Evolutionary conservation across 768 basidiomycete species (phyloP).

Genomic region (Lactarius hengduanensis): DNA sequence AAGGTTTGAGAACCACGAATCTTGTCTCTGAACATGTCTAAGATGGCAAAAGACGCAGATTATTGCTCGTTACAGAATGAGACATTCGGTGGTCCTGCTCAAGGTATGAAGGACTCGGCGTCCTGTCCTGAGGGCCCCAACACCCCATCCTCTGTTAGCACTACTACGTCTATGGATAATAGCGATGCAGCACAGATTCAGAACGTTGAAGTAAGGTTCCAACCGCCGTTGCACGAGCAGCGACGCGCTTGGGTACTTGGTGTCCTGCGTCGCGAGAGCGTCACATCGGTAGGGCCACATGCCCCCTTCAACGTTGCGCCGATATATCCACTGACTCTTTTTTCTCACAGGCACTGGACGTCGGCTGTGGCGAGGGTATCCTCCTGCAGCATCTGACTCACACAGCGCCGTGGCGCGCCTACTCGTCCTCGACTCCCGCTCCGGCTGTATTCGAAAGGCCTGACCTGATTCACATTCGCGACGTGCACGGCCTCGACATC

Average conservation of each 20-base stretch:
- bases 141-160: not conserved
- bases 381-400: constrained; percentile 68
- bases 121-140: not conserved
- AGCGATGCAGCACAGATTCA: not conserved
- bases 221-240: constrained; percentile 66
- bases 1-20: not conserved
- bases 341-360: constrained; percentile 61
- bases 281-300: constrained; percentile 44
- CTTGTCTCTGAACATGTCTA: not conserved
- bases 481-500: constrained; percentile 66
- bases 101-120: constrained; percentile 9
- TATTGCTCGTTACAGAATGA: not conserved
- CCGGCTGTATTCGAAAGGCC: constrained; percentile 19
- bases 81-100: not conserved
- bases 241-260: constrained; percentile 71
- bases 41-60: not conserved
- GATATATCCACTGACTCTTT: constrained; percentile 3
- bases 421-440: constrained; percentile 32
- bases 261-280: constrained; percentile 53
- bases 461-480: constrained; percentile 57
- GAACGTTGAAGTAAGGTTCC: constrained; percentile 50
- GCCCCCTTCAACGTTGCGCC: not conserved
- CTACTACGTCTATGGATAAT: constrained; percentile 7
- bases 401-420: constrained; percentile 66
- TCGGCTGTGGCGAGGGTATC: constrained; percentile 83